These are phyloP conservation scores for Debaryomyces sp. DNA, from an alignment of 1,139 yeast genomes.

Conservation along the genomic window DNA sequence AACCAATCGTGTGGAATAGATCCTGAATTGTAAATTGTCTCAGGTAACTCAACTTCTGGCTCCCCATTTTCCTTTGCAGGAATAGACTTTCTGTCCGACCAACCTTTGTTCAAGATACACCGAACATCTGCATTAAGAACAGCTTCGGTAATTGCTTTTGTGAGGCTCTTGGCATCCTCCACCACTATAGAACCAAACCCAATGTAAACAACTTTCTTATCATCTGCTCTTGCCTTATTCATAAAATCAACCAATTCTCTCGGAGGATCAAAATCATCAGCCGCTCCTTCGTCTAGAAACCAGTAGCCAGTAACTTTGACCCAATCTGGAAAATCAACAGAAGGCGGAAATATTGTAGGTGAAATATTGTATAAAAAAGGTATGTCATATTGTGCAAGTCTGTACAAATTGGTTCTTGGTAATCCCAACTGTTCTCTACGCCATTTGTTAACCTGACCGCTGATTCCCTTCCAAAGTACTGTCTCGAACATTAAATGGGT, in stretches of 20 bases:
- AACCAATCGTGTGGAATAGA: constrained; percentile 93
- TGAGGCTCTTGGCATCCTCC: constrained; percentile 73
- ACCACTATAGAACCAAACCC: constrained; percentile 98
- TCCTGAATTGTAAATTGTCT: constrained; percentile 68
- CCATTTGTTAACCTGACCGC: constrained; percentile 90
- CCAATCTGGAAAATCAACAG: constrained; percentile 95
- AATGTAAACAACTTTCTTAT: constrained; percentile 78
- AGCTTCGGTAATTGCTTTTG: constrained; percentile 76
- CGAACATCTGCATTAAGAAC: constrained; percentile 78
- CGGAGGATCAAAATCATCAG: constrained; percentile 65
- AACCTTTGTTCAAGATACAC: constrained; percentile 89
- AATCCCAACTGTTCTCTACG: constrained; percentile 66
- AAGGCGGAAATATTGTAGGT: constrained; percentile 86
- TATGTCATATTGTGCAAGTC: constrained; percentile 73
- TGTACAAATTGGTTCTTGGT: constrained; percentile 68
- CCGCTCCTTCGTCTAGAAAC: constrained; percentile 78
- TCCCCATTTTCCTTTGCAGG: constrained; percentile 19
- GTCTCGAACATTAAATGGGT: constrained; percentile 93
- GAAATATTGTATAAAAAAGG: constrained; percentile 91
- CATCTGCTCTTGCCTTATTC: constrained; percentile 57
- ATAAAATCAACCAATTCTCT: constrained; percentile 61
- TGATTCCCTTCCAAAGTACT: constrained; percentile 90
- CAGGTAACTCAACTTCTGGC: constrained; percentile 64
- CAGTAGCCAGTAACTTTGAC: constrained; percentile 93
- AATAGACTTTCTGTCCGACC: constrained; percentile 71